Conservation (phyloP, 768 basidiomycete species). For the Clitopilus hobsonii region DNA sequence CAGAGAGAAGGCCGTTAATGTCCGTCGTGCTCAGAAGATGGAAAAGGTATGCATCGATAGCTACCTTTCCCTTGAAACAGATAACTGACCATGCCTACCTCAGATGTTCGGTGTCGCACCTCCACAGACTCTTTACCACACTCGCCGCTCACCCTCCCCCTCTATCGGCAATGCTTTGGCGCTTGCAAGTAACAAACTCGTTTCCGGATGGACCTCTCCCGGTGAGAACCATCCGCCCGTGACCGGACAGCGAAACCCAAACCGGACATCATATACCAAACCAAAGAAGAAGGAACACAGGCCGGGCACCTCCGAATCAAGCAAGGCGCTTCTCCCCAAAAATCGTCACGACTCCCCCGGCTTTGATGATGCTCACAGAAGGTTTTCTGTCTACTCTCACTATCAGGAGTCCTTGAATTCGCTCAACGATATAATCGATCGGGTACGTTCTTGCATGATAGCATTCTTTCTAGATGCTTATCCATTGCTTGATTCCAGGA, state of each 20-base stretch:
- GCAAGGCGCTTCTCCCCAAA: slow-evolving; percentile 41
- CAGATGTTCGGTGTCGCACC: slow-evolving; percentile 83
- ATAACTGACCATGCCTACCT: no score
- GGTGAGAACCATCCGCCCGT: slow-evolving; percentile 14
- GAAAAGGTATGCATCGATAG: slow-evolving; percentile 57
- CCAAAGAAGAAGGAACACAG: slow-evolving; percentile 39
- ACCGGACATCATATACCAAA: slow-evolving; percentile 46
- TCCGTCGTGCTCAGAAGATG: slow-evolving; percentile 81
- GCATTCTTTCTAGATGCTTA: not conserved
- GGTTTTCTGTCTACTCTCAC: slow-evolving; percentile 57
- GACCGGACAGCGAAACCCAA: slow-evolving; percentile 35
- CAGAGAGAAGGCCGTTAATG: slow-evolving; percentile 74
- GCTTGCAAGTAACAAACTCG: slow-evolving; percentile 8
- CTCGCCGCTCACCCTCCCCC: slow-evolving; percentile 44
- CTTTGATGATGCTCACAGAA: slow-evolving; percentile 5
- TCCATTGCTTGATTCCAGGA: slow-evolving; percentile 43
- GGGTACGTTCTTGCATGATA: slow-evolving; percentile 42
- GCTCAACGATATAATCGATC: slow-evolving; percentile 73
- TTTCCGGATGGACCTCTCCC: slow-evolving; percentile 15
- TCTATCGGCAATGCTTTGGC: slow-evolving; percentile 17
- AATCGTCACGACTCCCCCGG: slow-evolving; percentile 11
- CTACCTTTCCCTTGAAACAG: no score
- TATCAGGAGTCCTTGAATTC: slow-evolving; percentile 81
- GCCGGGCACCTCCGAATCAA: slow-evolving; percentile 65
- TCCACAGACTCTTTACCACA: slow-evolving; percentile 75